Evolutionary conservation across 1,284 basidiomycete species (phyloP).

Genomic region (Caloboletus inedulis): DNA sequence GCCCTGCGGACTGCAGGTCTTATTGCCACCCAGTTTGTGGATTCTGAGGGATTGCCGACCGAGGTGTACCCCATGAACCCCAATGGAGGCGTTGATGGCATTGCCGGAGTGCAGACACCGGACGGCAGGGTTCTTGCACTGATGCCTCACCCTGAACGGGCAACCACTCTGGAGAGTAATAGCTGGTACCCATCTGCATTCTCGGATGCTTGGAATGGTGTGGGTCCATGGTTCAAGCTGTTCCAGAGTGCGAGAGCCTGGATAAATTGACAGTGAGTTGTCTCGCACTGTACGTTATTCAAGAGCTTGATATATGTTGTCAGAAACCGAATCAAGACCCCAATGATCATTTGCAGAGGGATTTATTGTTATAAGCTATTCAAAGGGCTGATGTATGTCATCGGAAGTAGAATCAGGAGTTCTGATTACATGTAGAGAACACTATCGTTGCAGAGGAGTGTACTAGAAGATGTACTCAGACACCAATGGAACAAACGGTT

Average conservation of each 20-base stretch:
- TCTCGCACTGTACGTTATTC: not conserved
- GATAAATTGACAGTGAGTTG: slow-evolving; percentile 25
- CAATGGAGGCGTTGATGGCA: slow-evolving; percentile 86
- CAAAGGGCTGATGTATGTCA: not conserved
- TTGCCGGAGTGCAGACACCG: slow-evolving; percentile 85
- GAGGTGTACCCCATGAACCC: slow-evolving; percentile 90
- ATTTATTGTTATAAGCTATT: slow-evolving; percentile 13
- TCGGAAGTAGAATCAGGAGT: not conserved
- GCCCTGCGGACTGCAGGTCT: slow-evolving; percentile 50
- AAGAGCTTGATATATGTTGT: not conserved
- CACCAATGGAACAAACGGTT: not conserved
- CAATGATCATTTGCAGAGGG: not conserved
- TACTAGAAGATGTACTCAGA: not conserved
- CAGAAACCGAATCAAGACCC: not conserved
- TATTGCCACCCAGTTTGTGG: slow-evolving; percentile 76
- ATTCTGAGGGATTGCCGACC: slow-evolving; percentile 63
- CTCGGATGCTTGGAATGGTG: slow-evolving; percentile 57
- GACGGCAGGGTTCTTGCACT: slow-evolving; percentile 87
- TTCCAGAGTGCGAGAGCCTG: slow-evolving; percentile 84
- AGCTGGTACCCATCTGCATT: slow-evolving; percentile 76
- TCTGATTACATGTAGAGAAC: not conserved
- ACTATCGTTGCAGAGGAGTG: not conserved
- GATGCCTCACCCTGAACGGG: slow-evolving; percentile 95
- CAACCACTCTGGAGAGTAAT: slow-evolving; percentile 74
- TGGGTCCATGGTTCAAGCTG: slow-evolving; percentile 92